A percentile compares a stretch with the other conserved stretches of the same genome.
These are phyloP conservation scores for Phytopythium sindhum DNA, from an alignment of 352 stramenopile species.

Conservation along the genomic window DNA sequence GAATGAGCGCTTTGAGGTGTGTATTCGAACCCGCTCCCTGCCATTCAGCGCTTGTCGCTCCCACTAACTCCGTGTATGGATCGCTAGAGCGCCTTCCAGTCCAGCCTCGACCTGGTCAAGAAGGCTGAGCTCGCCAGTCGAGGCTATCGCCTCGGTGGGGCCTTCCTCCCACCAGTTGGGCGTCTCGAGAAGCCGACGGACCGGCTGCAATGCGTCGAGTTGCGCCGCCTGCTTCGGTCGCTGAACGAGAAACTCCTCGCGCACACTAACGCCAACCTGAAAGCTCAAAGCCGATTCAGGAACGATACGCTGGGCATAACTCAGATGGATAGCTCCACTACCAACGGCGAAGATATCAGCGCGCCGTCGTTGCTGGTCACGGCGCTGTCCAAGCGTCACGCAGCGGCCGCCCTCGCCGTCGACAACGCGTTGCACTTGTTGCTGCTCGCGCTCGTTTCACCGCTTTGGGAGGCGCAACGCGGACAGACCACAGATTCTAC, in stretches of 20 bases:
- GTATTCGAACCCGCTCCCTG: background rate
- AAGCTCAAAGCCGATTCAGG: background rate
- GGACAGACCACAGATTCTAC: background rate
- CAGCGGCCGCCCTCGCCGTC: slow-evolving; percentile 27
- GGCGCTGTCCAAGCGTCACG: slow-evolving; percentile 44
- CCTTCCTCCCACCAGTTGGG: slow-evolving; percentile 47
- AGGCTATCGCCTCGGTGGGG: slow-evolving; percentile 42
- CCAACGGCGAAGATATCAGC: background rate
- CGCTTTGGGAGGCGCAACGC: background rate
- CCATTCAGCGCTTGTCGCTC: background rate
- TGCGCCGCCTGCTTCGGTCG: slow-evolving; percentile 34
- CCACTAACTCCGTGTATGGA: background rate
- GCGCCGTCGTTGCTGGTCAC: slow-evolving; percentile 58
- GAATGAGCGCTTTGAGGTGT: background rate
- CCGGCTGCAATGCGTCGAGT: slow-evolving; percentile 31
- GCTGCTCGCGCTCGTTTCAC: slow-evolving; percentile 12
- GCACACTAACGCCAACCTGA: background rate
- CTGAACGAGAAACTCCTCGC: slow-evolving; percentile 45
- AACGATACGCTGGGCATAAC: background rate
- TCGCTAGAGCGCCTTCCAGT: slow-evolving; percentile 20
- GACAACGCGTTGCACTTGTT: slow-evolving; percentile 27
- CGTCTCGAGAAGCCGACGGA: slow-evolving; percentile 33
- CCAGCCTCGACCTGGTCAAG: slow-evolving; percentile 48
- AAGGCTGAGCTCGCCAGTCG: slow-evolving; percentile 49
- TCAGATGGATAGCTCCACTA: background rate